Evolutionary conservation across 495 filamentous ascomycete species (phyloP).

Genomic region (Podospora comata): DNA sequence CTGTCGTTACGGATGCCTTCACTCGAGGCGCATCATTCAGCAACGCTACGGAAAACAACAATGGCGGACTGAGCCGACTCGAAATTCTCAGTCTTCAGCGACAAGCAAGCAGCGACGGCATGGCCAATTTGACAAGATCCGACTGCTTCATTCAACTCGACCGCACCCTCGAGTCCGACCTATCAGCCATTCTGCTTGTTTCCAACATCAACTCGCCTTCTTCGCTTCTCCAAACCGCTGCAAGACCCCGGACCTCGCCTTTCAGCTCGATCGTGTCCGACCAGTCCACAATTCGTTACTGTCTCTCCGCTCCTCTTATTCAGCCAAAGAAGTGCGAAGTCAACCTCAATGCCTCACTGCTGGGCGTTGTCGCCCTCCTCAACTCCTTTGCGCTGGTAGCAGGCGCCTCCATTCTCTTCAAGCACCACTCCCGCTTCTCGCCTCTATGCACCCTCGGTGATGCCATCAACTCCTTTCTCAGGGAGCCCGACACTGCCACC

Average conservation of each 20-base stretch:
- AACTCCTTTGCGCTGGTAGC: constrained; percentile 39
- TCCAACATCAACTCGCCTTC: constrained; percentile 28
- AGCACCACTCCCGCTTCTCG: constrained; percentile 29
- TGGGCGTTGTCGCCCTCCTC: constrained; percentile 39
- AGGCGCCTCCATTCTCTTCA: constrained; percentile 37
- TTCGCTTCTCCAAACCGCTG: constrained; percentile 34
- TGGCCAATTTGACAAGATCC: constrained; percentile 29
- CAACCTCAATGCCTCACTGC: constrained; percentile 39
- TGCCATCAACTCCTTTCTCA: constrained; percentile 46
- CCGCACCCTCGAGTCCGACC: constrained; percentile 31
- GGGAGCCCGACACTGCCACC: constrained; percentile 38
- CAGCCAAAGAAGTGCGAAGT: constrained; percentile 36
- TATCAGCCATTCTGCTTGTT: constrained; percentile 37
- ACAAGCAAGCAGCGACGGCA: constrained; percentile 24
- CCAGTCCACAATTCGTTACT: constrained; percentile 30
- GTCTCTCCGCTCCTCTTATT: constrained; percentile 29
- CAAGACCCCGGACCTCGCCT: not conserved
- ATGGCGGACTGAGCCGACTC: constrained; percentile 30
- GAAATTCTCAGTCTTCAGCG: constrained; percentile 38
- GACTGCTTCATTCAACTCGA: constrained; percentile 31
- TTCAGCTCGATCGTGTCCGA: constrained; percentile 18
- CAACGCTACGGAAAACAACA: constrained; percentile 33
- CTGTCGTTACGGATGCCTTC: constrained; percentile 40
- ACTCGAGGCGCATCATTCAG: constrained; percentile 37
- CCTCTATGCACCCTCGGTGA: constrained; percentile 47